Percentiles rank a stretch among this genome's conserved stretches.
Evolutionary conservation across 129 eudicot genomes (phyloP).

Genomic region (Sambucus nigra): DNA sequence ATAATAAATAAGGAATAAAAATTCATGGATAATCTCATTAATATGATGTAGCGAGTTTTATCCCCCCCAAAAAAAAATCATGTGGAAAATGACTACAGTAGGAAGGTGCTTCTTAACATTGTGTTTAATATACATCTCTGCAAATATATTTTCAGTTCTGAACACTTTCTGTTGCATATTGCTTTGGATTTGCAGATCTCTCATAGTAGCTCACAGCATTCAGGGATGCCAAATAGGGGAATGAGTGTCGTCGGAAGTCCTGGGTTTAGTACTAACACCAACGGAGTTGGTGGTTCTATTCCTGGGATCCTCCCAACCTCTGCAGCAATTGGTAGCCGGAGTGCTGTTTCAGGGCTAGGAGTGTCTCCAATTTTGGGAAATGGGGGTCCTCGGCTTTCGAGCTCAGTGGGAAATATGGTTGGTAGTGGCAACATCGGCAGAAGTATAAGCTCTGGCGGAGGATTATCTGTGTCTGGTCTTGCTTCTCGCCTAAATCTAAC

Average conservation of each 20-base stretch:
- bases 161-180: not conserved
- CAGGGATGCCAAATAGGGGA: slow-evolving; percentile 80
- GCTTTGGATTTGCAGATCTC: slow-evolving; percentile 45
- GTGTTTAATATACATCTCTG: not conserved
- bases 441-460: slow-evolving; percentile 74
- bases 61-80: too few relatives aligned
- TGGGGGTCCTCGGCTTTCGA: slow-evolving; percentile 56
- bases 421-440: slow-evolving; percentile 80
- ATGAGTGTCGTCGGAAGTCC: slow-evolving; percentile 84
- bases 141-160: not conserved
- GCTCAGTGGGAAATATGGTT: slow-evolving; percentile 63
- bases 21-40: too few relatives aligned
- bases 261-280: slow-evolving; percentile 55
- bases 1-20: too few relatives aligned
- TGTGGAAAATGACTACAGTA: not conserved
- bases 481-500: slow-evolving; percentile 64
- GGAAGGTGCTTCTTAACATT: not conserved
- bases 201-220: slow-evolving; percentile 61
- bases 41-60: too few relatives aligned
- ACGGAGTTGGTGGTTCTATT: slow-evolving; percentile 77
- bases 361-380: slow-evolving; percentile 69
- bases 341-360: slow-evolving; percentile 66
- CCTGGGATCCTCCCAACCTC: slow-evolving; percentile 88
- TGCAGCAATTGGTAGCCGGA: slow-evolving; percentile 64
- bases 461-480: slow-evolving; percentile 75